These are phyloP conservation scores for Auricularia auricula-judae DNA, from an alignment of 768 basidiomycete genomes.

Conservation along the genomic window DNA sequence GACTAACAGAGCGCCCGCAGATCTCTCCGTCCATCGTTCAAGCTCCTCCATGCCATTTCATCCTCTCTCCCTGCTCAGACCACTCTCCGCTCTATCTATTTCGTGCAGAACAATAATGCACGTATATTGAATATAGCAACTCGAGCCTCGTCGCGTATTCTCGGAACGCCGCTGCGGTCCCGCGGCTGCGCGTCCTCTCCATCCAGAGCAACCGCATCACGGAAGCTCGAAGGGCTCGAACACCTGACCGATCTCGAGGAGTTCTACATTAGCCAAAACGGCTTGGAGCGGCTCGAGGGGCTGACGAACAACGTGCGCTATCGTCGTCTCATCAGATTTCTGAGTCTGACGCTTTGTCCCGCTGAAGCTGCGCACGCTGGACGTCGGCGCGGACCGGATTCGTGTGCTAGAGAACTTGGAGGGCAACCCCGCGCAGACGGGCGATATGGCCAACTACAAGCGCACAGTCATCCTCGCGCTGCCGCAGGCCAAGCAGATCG, in stretches of 20 bases:
- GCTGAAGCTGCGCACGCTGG: slow-evolving; percentile 71
- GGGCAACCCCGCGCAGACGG: slow-evolving; percentile 80
- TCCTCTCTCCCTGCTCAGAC: slow-evolving; percentile 46
- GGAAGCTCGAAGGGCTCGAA: slow-evolving; percentile 70
- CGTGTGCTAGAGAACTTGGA: slow-evolving; percentile 79
- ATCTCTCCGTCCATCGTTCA: slow-evolving; percentile 85
- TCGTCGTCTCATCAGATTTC: background rate
- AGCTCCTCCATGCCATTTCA: slow-evolving; percentile 66
- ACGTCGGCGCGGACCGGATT: slow-evolving; percentile 80
- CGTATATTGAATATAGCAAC: slow-evolving; percentile 51
- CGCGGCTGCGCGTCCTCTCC: slow-evolving; percentile 72
- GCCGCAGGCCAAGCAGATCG: slow-evolving; percentile 86
- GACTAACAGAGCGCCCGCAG: background rate
- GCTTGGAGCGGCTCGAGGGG: slow-evolving; percentile 72
- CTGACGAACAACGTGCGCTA: slow-evolving; percentile 53
- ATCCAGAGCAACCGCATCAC: slow-evolving; percentile 92
- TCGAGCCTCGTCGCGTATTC: slow-evolving; percentile 38
- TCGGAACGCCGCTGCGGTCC: slow-evolving; percentile 47
- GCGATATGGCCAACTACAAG: slow-evolving; percentile 68
- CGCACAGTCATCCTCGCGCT: slow-evolving; percentile 82
- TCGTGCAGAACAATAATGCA: slow-evolving; percentile 92
- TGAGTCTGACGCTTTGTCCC: slow-evolving; percentile 11
- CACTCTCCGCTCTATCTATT: slow-evolving; percentile 70
- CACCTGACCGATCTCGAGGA: slow-evolving; percentile 67
- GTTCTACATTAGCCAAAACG: slow-evolving; percentile 91